phyloP scores from a whole-genome alignment of 176 grass and related monocot genomes.

The Olyra latifolia region DNA sequence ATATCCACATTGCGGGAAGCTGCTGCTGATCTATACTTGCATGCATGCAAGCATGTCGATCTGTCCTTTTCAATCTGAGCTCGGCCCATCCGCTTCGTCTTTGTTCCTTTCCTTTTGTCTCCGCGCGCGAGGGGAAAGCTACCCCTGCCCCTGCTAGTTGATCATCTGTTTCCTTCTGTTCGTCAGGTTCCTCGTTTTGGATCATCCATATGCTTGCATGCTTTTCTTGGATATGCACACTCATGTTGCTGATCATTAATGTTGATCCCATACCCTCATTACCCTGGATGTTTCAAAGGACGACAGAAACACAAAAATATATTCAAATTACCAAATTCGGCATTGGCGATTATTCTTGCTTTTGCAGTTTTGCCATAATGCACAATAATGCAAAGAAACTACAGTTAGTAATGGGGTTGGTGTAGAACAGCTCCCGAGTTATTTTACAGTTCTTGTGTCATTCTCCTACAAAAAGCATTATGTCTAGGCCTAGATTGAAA shows the following conservation, averaged over 20 bases:
- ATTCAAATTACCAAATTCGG: neutral
- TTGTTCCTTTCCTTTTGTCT: constrained; percentile 36
- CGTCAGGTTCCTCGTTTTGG: constrained; percentile 27
- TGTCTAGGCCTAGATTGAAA: neutral
- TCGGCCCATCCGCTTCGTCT: constrained; percentile 17
- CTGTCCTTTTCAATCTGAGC: constrained; percentile 3
- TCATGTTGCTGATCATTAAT: neutral
- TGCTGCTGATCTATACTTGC: neutral
- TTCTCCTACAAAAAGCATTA: neutral
- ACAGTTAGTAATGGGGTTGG: neutral
- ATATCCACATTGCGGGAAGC: neutral
- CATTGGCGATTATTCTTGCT: neutral
- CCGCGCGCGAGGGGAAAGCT: neutral
- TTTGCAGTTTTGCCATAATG: neutral
- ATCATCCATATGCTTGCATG: constrained; percentile 30
- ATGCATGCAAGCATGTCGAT: constrained; percentile 8
- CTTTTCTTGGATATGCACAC: neutral
- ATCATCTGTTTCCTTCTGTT: constrained; percentile 25
- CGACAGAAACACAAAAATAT: neutral
- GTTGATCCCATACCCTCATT: neutral
- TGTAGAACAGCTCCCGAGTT: neutral
- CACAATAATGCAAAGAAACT: neutral
- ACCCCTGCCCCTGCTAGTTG: neutral
- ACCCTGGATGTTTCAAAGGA: neutral
- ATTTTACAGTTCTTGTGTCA: neutral